phyloP scores from a whole-genome alignment of 2,329 filamentous ascomycete genomes.

The Rutstroemia sp. region DNA sequence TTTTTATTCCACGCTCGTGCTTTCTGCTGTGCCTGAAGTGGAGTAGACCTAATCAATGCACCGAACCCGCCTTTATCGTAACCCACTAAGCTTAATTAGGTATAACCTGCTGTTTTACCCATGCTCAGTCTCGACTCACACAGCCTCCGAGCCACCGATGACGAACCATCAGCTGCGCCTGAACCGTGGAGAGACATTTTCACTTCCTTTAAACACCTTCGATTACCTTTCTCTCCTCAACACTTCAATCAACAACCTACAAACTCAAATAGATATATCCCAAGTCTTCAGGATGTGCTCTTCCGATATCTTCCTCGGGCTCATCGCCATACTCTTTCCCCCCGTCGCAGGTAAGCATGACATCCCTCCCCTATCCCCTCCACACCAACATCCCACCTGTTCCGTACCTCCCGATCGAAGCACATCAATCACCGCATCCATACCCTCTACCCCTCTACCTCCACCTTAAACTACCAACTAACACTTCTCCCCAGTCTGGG shows the following conservation, averaged over 20 bases:
- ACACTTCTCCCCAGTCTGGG: slow-evolving; percentile 63
- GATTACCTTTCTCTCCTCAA: not conserved
- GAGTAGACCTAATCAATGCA: not conserved
- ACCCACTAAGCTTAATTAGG: not conserved
- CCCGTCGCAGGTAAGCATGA: slow-evolving; percentile 52
- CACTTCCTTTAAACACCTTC: not conserved
- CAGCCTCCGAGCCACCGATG: not conserved
- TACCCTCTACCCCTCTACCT: not conserved
- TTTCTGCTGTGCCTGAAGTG: not conserved
- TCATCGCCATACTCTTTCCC: slow-evolving; percentile 58
- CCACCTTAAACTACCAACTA: slow-evolving; percentile 11
- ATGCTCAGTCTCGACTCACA: too few species aligned
- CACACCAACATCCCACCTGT: not conserved
- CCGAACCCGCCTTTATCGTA: not conserved
- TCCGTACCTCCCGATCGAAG: not conserved
- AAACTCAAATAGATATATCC: not conserved
- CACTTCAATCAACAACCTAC: not conserved
- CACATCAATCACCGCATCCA: not conserved
- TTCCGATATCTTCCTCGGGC: slow-evolving; percentile 55
- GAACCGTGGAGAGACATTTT: not conserved
- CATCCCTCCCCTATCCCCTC: not conserved
- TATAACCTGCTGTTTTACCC: not conserved
- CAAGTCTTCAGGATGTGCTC: slow-evolving; percentile 44
- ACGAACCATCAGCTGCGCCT: not conserved
- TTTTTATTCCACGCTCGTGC: not conserved